Evolutionary conservation across 2,329 filamentous ascomycete species (phyloP).

Genomic region (Arthroderma sp.): DNA sequence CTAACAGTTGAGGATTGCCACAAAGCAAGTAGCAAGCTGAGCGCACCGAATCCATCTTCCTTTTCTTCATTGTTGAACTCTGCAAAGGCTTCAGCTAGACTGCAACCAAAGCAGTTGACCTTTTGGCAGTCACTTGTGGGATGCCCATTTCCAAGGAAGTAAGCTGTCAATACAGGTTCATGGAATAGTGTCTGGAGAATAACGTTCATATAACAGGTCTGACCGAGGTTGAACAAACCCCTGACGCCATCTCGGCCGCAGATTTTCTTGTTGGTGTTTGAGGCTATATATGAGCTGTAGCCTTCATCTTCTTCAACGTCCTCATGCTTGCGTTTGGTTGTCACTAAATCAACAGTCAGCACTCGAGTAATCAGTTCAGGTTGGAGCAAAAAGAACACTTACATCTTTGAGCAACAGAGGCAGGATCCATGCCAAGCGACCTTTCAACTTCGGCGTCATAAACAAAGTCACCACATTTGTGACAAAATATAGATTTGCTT

Average conservation of each 20-base stretch:
- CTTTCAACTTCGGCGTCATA: slow-evolving; percentile 29
- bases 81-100: slow-evolving; percentile 49
- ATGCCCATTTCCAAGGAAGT: slow-evolving; percentile 84
- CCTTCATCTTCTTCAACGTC: slow-evolving; percentile 34
- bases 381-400: background rate
- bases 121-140: slow-evolving; percentile 57
- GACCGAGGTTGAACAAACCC: slow-evolving; percentile 94
- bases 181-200: slow-evolving; percentile 88
- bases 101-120: slow-evolving; percentile 46
- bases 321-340: slow-evolving; percentile 23
- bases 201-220: slow-evolving; percentile 96
- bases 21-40: slow-evolving; percentile 76
- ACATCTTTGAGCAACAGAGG: background rate
- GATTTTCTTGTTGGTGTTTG: slow-evolving; percentile 65
- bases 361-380: background rate
- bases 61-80: slow-evolving; percentile 49
- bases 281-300: slow-evolving; percentile 61
- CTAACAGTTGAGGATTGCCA: slow-evolving; percentile 46
- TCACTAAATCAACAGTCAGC: slow-evolving; percentile 5
- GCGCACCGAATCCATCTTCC: slow-evolving; percentile 79
- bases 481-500: slow-evolving; percentile 27
- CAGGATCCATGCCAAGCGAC: slow-evolving; percentile 14
- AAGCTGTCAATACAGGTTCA: slow-evolving; percentile 82
- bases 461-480: slow-evolving; percentile 28
- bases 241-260: slow-evolving; percentile 79